These are phyloP conservation scores for Chrysosporium keratinophilum DNA, from an alignment of 2,329 filamentous ascomycete genomes.

Conservation along the genomic window DNA sequence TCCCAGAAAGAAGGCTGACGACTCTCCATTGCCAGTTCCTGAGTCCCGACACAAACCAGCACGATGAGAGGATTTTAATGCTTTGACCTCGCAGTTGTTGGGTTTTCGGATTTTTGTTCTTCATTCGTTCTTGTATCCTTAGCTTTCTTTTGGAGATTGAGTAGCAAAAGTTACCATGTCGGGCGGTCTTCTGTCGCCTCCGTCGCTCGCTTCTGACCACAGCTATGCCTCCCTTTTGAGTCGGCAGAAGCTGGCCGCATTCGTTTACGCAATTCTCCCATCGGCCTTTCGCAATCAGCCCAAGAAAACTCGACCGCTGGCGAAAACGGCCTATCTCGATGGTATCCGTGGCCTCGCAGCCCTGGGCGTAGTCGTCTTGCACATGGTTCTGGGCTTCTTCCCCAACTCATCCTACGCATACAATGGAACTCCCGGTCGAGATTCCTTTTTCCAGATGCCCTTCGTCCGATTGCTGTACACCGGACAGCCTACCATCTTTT, in stretches of 20 bases:
- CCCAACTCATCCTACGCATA: constrained; percentile 13
- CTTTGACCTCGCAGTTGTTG: background rate
- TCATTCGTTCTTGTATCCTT: background rate
- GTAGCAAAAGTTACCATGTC: background rate
- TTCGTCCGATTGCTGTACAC: constrained; percentile 36
- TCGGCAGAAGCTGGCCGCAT: constrained; percentile 4
- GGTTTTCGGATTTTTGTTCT: background rate
- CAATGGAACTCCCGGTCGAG: constrained; percentile 12
- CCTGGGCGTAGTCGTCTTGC: constrained; percentile 16
- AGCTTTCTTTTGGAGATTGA: background rate
- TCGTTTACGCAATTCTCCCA: constrained; percentile 5
- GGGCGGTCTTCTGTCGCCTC: constrained; percentile 4
- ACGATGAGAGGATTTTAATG: background rate
- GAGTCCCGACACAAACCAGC: background rate
- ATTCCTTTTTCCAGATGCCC: constrained; percentile 27
- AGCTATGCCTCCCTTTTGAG: background rate
- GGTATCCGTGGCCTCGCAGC: constrained; percentile 22
- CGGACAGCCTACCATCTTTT: constrained; percentile 37
- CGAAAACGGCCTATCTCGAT: constrained; percentile 21
- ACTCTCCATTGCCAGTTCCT: background rate
- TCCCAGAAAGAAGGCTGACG: background rate
- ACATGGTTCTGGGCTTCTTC: constrained; percentile 14
- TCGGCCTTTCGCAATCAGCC: constrained; percentile 5
- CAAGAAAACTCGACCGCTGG: constrained; percentile 2
- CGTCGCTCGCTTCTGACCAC: constrained; percentile 6